phyloP scores from a whole-genome alignment of 257 asterid species.

The Gentiana dahurica region DNA sequence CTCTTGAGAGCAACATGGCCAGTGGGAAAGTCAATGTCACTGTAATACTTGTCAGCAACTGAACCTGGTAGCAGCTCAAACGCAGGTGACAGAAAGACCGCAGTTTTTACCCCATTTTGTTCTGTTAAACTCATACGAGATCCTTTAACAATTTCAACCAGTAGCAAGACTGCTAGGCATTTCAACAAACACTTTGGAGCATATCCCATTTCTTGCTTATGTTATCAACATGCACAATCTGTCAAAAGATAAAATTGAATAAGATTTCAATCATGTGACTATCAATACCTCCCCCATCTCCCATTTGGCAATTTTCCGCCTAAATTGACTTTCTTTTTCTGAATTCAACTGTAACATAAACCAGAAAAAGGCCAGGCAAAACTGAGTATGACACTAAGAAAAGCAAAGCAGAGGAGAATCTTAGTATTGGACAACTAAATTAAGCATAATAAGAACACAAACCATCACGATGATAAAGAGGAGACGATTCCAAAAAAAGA shows the following conservation, averaged over 20 bases:
- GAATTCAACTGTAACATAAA: no score
- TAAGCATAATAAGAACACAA: no score
- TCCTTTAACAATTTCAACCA: background rate
- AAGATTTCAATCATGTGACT: background rate
- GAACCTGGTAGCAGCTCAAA: conserved; percentile 29
- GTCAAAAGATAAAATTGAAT: background rate
- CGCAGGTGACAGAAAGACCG: conserved; percentile 21
- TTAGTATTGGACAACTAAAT: no score
- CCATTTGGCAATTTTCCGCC: no score
- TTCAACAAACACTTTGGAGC: conserved; percentile 6
- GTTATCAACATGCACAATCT: background rate
- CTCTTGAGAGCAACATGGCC: conserved; percentile 34
- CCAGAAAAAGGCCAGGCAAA: no score
- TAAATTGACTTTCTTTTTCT: no score
- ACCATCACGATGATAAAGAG: no score
- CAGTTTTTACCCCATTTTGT: conserved; percentile 15
- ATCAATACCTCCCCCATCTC: no score
- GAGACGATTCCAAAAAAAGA: no score
- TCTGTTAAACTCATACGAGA: background rate
- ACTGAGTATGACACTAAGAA: no score
- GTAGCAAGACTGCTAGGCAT: conserved; percentile 6
- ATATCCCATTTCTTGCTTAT: conserved; percentile 2
- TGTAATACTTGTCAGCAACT: conserved; percentile 14
- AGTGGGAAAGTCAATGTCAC: conserved; percentile 22
- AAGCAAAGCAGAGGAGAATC: no score